phyloP scores from a whole-genome alignment of 2,329 filamentous ascomycete species.

The Ophiocordyceps camponoti-saundersi region DNA sequence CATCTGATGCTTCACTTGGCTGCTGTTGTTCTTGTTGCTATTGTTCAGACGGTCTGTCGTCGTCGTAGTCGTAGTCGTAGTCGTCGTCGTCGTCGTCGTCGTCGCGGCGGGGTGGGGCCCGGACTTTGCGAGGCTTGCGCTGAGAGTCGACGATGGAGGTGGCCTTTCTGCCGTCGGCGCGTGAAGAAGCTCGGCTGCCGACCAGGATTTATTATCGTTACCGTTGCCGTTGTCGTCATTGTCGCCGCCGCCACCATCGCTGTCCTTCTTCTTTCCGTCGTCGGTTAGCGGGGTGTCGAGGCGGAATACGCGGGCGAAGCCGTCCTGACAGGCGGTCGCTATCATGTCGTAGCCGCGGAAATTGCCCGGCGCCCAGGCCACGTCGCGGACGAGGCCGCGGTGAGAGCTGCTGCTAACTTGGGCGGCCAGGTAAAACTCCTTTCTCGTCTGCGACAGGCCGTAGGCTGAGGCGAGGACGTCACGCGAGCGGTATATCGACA shows the following conservation, averaged over 20 bases:
- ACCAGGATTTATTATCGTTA: slow-evolving; percentile 24
- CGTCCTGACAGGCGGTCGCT: slow-evolving; percentile 86
- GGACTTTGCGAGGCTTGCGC: slow-evolving; percentile 34
- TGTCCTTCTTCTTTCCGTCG: slow-evolving; percentile 6
- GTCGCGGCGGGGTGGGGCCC: slow-evolving; percentile 20
- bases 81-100: slow-evolving; percentile 29
- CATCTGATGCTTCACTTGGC: slow-evolving; percentile 46
- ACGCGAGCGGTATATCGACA: slow-evolving; percentile 67
- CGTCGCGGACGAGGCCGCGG: slow-evolving; percentile 62
- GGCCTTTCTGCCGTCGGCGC: slow-evolving; percentile 4
- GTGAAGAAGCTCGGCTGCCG: slow-evolving; percentile 25
- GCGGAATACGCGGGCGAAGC: slow-evolving; percentile 76
- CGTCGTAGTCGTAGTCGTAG: too few species aligned
- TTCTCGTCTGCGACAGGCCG: slow-evolving; percentile 38
- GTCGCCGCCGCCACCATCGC: too few species aligned
- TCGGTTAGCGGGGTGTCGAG: slow-evolving; percentile 43
- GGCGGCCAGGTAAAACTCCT: slow-evolving; percentile 72
- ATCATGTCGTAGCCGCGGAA: slow-evolving; percentile 80
- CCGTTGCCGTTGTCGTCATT: too few species aligned
- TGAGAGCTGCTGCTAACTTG: slow-evolving; percentile 48
- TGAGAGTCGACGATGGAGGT: slow-evolving; percentile 26
- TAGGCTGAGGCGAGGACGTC: slow-evolving; percentile 35
- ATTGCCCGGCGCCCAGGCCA: slow-evolving; percentile 85
- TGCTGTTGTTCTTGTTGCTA: slow-evolving; percentile 25
- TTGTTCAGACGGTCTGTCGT: too few species aligned